A percentile compares a stretch with the other conserved stretches of the same genome.
phyloP scores from a whole-genome alignment of 2,329 filamentous ascomycete genomes.

The Rutstroemia sp. region DNA sequence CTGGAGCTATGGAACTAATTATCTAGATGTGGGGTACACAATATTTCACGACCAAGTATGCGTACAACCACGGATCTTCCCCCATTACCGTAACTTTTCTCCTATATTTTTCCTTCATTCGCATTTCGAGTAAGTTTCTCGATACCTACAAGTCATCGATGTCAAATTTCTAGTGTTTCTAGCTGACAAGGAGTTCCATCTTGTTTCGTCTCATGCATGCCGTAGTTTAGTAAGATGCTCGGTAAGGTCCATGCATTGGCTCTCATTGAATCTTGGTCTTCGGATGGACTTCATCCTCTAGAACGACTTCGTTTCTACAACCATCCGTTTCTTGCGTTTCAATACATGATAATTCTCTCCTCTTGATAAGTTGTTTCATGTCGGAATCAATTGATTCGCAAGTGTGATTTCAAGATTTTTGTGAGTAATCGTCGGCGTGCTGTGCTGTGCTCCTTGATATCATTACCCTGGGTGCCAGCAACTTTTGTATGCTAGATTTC shows the following conservation, averaged over 20 bases:
- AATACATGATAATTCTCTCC: neutral
- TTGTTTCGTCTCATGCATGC: neutral
- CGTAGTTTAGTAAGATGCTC: neutral
- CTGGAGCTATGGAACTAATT: too few species aligned
- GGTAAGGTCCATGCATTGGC: neutral
- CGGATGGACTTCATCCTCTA: neutral
- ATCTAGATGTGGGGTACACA: too few species aligned
- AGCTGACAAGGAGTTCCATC: neutral
- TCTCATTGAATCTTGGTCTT: neutral
- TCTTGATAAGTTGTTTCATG: neutral
- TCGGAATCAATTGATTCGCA: neutral
- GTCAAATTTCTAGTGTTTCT: neutral
- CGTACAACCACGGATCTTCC: too few species aligned
- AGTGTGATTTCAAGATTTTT: neutral
- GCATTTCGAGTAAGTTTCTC: too few species aligned
- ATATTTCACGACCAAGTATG: too few species aligned
- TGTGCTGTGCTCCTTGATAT: neutral
- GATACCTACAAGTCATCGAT: neutral
- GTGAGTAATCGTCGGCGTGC: neutral
- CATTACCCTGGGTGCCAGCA: too few species aligned
- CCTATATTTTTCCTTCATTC: too few species aligned
- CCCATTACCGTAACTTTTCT: too few species aligned
- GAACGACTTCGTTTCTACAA: neutral
- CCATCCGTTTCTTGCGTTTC: neutral
- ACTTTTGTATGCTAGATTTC: neutral